Conservation (phyloP, 2,329 filamentous ascomycete species). For the Colletotrichum sp. region DNA sequence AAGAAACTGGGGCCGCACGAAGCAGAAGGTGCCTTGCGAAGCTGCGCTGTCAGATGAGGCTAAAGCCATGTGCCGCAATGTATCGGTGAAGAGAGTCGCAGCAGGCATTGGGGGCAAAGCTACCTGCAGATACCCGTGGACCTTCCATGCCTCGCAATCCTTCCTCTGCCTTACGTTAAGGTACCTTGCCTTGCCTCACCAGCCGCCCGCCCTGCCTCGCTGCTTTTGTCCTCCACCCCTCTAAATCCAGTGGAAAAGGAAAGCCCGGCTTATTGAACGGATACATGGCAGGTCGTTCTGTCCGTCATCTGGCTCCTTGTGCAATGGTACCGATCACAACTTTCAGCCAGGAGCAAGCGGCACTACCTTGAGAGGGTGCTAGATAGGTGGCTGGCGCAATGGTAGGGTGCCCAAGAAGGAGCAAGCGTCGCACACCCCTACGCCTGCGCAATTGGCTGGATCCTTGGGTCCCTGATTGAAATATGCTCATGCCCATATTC, state of each 20-base stretch:
- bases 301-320: not conserved
- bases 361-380: not conserved
- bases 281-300: not conserved
- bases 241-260: not conserved
- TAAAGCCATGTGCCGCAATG: not conserved
- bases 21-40: not conserved
- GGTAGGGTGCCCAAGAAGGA: not conserved
- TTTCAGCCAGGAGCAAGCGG: not conserved
- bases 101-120: not conserved
- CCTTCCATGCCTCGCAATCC: not conserved
- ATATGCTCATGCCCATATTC: not conserved
- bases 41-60: constrained; percentile 1
- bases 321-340: not conserved
- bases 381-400: not conserved
- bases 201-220: not conserved
- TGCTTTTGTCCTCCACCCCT: not conserved
- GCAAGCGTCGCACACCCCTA: not conserved
- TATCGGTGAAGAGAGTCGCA: not conserved
- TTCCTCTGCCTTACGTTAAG: not conserved
- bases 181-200: not conserved
- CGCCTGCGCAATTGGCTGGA: not conserved
- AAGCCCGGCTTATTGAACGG: not conserved
- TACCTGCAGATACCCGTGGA: not conserved
- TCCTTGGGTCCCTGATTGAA: not conserved
- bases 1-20: not conserved